Evolutionary conservation across 2,329 filamentous ascomycete genomes (phyloP), one percentile per base, ranked within the genome.

Genomic region (Thermoascus crustaceus): DNA sequence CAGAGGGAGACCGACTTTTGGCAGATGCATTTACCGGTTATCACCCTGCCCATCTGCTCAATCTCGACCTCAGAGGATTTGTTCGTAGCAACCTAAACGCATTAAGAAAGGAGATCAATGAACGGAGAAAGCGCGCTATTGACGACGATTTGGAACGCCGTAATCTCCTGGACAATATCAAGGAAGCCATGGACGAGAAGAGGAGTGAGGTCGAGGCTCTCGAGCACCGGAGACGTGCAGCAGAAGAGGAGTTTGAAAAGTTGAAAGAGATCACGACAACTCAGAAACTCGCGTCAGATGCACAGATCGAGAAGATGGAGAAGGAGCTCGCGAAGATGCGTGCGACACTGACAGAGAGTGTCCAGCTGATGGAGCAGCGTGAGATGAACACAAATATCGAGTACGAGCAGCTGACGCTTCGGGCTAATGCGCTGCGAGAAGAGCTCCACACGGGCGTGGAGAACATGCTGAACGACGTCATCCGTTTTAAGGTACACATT

Each of bases 231-330:
- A 84, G 94, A 30, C 78, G 85, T 21, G 85, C 85, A 11, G 88
- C 89, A 0, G 84, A 94, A 57, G 85, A 94, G 53, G 88, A 95
- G 57, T 93, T 94, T 55, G 87, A 95, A 54, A 87, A 85, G 63
- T 88, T 86, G 13, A 89, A 89, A 55, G 91, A 95, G 69, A 76
- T 78, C 40, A 89, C 84, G 5, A 84, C 76, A 30, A 85, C 87
- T 11, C 86, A 94, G 58, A 93, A 93, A 65, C 76, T 89, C 57
- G 82, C 80, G 5, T 85, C 81, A 2, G 91, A 96, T 57, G 79
- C 88, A 6, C 89, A 96, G 60, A 94, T 98, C 51, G 91, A 98
- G 63, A 91, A 91, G 69, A 93, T 95, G 82, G 91, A 98, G 65
- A 95, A 94, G 63, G 88, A 98, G 59, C 69, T 98, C n/a, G 83